These are phyloP conservation scores for Atractiella rhizophila DNA, from an alignment of 768 basidiomycete genomes.

Conservation along the genomic window DNA sequence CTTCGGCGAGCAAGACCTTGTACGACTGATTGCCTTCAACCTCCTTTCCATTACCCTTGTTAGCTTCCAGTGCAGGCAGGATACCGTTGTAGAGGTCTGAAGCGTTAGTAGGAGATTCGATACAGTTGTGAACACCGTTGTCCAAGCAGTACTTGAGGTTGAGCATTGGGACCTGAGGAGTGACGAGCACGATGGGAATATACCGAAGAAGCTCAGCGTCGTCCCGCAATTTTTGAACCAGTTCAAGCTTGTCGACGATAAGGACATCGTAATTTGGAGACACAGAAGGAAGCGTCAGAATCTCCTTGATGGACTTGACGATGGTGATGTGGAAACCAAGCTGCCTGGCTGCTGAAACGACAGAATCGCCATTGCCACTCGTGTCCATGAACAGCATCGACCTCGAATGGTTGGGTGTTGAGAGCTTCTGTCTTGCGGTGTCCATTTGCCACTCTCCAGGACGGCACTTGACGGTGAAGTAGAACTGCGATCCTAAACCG, in stretches of 20 bases:
- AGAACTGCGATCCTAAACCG: constrained; percentile 75
- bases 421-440: constrained; percentile 47
- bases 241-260: constrained; percentile 62
- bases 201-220: constrained; percentile 79
- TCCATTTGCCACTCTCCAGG: constrained; percentile 53
- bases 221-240: constrained; percentile 71
- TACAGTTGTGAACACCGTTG: constrained; percentile 78
- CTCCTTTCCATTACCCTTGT: constrained; percentile 67
- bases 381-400: constrained; percentile 84
- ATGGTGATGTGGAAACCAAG: constrained; percentile 54
- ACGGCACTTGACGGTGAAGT: constrained; percentile 68
- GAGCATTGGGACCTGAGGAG: constrained; percentile 14
- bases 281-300: constrained; percentile 38
- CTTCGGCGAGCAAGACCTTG: constrained; percentile 86
- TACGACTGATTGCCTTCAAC: constrained; percentile 64
- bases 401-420: constrained; percentile 47
- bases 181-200: constrained; percentile 63
- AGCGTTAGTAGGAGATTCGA: constrained; percentile 65
- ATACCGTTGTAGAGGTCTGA: constrained; percentile 79
- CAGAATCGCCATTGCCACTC: constrained; percentile 38
- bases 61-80: constrained; percentile 78
- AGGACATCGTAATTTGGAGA: constrained; percentile 77
- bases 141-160: constrained; percentile 16
- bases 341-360: constrained; percentile 48
- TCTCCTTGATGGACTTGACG: constrained; percentile 51